Percentiles rank a stretch among this genome's conserved stretches.
phyloP scores from a whole-genome alignment of 2,329 filamentous ascomycete genomes.

The Shiraia bambusicola region DNA sequence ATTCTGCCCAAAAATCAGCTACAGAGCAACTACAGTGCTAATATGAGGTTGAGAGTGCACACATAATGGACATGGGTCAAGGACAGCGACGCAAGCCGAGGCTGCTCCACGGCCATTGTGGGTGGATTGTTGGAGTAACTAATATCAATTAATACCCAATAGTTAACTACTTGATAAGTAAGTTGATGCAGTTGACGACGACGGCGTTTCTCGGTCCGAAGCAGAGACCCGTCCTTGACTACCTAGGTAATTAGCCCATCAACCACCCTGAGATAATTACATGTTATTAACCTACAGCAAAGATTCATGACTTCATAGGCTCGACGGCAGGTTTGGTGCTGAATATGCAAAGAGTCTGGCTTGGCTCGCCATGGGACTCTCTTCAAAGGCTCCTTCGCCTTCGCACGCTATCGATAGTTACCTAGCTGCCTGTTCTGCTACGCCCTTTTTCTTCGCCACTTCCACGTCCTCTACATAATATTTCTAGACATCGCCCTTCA shows the following conservation, averaged over 20 bases:
- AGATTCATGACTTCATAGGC: no score
- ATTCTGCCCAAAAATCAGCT: conserved; percentile 60
- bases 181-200: background rate
- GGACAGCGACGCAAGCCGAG: conserved; percentile 81
- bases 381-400: conserved; percentile 12
- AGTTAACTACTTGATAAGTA: conserved; percentile 4
- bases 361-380: conserved; percentile 20
- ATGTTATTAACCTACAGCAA: no score
- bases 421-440: no score
- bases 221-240: conserved; percentile 1
- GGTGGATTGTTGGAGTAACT: background rate
- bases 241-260: no score
- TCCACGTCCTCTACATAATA: conserved; percentile 2
- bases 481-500: background rate
- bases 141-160: no score
- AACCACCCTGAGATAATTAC: no score
- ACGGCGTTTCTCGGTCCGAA: conserved; percentile 8
- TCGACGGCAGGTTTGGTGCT: background rate
- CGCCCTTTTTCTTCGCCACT: conserved; percentile 17
- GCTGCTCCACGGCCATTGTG: conserved; percentile 46
- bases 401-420: conserved; percentile 13
- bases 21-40: conserved; percentile 5
- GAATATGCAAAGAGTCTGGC: background rate
- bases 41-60: conserved; percentile 34
- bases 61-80: conserved; percentile 97